phyloP scores from a whole-genome alignment of 2,329 filamentous ascomycete genomes.

The Microthyrium microscopicum region DNA sequence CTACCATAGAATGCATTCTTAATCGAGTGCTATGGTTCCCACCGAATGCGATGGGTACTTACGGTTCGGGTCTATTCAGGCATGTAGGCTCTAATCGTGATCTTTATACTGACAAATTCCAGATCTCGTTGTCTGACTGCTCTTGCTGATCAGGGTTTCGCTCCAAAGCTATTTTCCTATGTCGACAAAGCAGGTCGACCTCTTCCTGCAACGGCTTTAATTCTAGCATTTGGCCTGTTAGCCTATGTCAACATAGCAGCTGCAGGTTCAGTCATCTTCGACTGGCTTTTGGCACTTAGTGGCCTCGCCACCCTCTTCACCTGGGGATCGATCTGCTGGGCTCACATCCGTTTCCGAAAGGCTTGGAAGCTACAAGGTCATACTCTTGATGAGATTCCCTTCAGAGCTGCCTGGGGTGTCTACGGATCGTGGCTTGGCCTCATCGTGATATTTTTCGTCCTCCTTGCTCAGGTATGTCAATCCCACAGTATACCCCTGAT shows the following conservation, averaged over 20 bases:
- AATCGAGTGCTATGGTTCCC: too few species aligned
- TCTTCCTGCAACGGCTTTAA: conserved; percentile 5
- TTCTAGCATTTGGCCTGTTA: conserved; percentile 8
- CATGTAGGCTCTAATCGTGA: too few species aligned
- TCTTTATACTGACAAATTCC: too few species aligned
- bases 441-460: conserved; percentile 34
- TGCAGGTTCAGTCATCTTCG: conserved; percentile 6
- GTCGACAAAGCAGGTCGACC: conserved; percentile 8
- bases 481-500: neutral
- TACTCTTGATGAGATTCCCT: conserved; percentile 48
- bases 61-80: too few species aligned
- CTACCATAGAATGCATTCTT: too few species aligned
- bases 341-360: conserved; percentile 8
- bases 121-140: conserved; percentile 9
- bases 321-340: conserved; percentile 9
- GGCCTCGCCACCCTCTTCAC: conserved; percentile 9
- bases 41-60: too few species aligned
- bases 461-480: conserved; percentile 27
- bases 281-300: conserved; percentile 8
- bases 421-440: conserved; percentile 47
- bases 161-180: conserved; percentile 9
- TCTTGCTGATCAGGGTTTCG: conserved; percentile 9
- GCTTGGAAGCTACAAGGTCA: conserved; percentile 60
- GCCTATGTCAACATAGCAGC: conserved; percentile 8
- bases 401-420: conserved; percentile 41